Base-by-base conservation (phyloP, 768 basidiomycete genomes). In the Naganishia vishniacii region DNA sequence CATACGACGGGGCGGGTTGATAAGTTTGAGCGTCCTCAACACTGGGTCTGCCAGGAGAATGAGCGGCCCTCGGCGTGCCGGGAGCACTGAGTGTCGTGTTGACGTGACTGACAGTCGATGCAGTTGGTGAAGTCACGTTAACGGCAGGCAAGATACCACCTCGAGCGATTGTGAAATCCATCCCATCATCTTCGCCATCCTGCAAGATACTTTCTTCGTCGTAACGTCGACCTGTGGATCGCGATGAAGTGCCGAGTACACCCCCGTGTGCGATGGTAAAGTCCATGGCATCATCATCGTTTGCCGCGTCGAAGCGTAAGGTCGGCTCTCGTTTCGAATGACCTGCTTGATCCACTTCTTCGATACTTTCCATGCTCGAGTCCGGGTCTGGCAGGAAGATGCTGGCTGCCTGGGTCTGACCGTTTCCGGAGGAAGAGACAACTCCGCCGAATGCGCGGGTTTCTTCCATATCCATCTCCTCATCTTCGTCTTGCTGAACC, bases 251-350 rank as follows among this genome's bases (percentile, higher is more conserved):
- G 72, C 40, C 25, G 15, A 70, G 41, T 62, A 77, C 73, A 16
- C 77, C 77, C 16, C 77, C 77, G 29, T 72, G 63, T 16, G 75
- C 77, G 60, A 76, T 65, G n/a, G 77, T 78, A 64, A 75, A 73
- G 25, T 78, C 76, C 75, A 78, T 77, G n/a, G 71, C 71, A 65
- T 75, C 71, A 46, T 65, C 66, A 34, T 67, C 61, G n/a, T 61
- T 65, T 47, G 69, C 68, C 16, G 67, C 68, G 20, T 71, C 72
- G 42, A 60, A 60, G 7, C 59, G 15, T 23, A 56, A 41, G 7
- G 37, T 56, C 53, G 53, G 62, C 63, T 11, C 40, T 44, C 53
- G 53, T 2, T n/a, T 56, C 16, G 53, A 37, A 31, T n/a, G 49
- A 23, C 53, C 53, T 9, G 59, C 66, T 18, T 45, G 59, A 12